These are phyloP conservation scores for Cryptococcus jaspeensis DNA, from an alignment of 1,284 basidiomycete genomes.

Conservation along the genomic window DNA sequence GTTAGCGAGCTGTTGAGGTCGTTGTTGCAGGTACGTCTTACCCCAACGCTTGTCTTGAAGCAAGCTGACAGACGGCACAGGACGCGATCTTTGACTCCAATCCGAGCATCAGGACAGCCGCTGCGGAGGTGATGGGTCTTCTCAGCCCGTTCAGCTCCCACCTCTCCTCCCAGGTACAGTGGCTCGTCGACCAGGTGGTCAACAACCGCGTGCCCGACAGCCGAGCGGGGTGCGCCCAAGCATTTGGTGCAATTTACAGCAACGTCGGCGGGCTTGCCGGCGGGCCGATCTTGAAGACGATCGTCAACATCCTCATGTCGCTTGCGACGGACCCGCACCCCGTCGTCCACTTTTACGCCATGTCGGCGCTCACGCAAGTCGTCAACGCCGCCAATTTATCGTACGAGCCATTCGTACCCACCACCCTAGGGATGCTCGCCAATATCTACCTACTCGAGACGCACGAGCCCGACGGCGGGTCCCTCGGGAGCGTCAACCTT, in stretches of 20 bases:
- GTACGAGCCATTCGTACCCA: conserved; percentile 84
- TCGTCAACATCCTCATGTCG: conserved; percentile 93
- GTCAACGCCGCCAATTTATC: conserved; percentile 89
- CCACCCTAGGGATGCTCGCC: conserved; percentile 85
- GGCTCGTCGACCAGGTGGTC: conserved; percentile 92
- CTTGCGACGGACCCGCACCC: conserved; percentile 95
- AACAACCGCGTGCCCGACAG: conserved; percentile 91
- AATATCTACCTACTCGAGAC: conserved; percentile 87
- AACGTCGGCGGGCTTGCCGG: conserved; percentile 91
- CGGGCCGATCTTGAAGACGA: conserved; percentile 91
- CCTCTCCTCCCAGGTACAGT: conserved; percentile 84
- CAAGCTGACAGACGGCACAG: conserved; percentile 49
- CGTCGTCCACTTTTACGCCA: conserved; percentile 89
- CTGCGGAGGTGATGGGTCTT: conserved; percentile 89
- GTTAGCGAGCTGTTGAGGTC: conserved; percentile 68
- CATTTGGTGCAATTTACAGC: conserved; percentile 91
- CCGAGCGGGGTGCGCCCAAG: conserved; percentile 88
- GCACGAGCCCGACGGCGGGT: conserved; percentile 92
- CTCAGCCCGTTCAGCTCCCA: conserved; percentile 83
- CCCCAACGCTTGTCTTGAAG: not conserved
- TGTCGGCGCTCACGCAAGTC: conserved; percentile 80
- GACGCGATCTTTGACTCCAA: conserved; percentile 82
- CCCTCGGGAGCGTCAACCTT: conserved; percentile 75
- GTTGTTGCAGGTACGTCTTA: conserved; percentile 67
- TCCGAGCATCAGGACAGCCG: conserved; percentile 68